Evolutionary conservation across 108 stramenopile genomes (phyloP), one percentile per base, ranked within the genome.

Genomic region (Parietichytrium sp.): DNA sequence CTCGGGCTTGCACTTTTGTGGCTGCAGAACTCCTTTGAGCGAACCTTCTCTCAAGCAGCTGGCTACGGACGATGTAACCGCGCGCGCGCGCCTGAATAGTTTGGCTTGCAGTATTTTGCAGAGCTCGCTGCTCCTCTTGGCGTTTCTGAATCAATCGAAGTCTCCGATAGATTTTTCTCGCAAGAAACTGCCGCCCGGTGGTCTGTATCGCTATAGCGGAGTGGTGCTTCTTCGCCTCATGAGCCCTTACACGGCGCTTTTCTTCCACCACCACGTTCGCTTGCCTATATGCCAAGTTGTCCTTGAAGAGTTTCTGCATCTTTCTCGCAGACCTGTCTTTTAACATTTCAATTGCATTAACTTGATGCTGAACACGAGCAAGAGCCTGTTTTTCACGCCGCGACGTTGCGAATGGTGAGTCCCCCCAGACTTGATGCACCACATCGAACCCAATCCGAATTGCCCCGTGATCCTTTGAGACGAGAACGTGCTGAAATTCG

Each of bases 401-500:
- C 16, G 16, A 50, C n/a, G 16, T 50, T n/a, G 16, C 18, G n/a
- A 18, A 50, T 18, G 49, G n/a, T 18, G 49, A 50, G 49, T n/a
- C 23, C 16, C 29, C 54, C 33, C 42, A 72, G 13, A 72, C 8
- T 42, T 45, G 36, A 33, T 72, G 38, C 23, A 72, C 45, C 1
- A 8, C 33, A 42, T 72, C 61, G 20, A 3, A 33, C 6, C 61
- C 61, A 25, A 72, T 33, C 61, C 61, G 61, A n/a, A 72, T n/a
- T 23, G 61, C 36, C 42, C 33, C 10, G 8, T 42, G 38, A 16
- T 16, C 25, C 7, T 72, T 23, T 6, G 20, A 8, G 42, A 72
- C 45, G 61, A 72, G 61, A 27, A 72, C 38, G 23, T 72, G 38
- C 23, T 72, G 38, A 16, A 72, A 23, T 27, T 72, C 61, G 42